Conservation (phyloP, 257 asterid species). For the Ophiorrhiza pumila region DNA sequence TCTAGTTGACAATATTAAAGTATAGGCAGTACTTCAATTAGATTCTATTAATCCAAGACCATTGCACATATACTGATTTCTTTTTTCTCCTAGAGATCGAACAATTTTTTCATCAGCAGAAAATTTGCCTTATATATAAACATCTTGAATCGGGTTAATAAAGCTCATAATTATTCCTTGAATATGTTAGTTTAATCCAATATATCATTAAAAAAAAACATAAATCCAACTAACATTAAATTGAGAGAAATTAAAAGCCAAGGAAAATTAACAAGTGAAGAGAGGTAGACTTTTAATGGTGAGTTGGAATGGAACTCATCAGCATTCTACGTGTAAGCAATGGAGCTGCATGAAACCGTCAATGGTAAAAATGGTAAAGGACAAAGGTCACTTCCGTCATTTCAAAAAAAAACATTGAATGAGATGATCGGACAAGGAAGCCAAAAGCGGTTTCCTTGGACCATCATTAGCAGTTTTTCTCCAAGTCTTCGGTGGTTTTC, state of each 20-base stretch:
- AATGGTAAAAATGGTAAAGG: constrained; percentile 16
- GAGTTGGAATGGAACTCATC: constrained; percentile 9
- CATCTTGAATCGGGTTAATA: too few species aligned
- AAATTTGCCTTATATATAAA: too few species aligned
- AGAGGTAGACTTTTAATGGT: background rate
- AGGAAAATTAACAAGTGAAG: too few species aligned
- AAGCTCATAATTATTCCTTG: too few species aligned
- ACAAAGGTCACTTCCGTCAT: constrained; percentile 12
- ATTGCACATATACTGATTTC: background rate
- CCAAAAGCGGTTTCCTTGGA: constrained; percentile 23
- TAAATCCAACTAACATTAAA: too few species aligned
- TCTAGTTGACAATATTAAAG: constrained; percentile 12
- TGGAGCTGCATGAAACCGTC: constrained; percentile 18
- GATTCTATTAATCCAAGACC: background rate
- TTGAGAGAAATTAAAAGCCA: background rate
- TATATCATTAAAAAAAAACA: too few species aligned
- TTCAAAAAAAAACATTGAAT: background rate
- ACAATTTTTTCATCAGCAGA: too few species aligned
- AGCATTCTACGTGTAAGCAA: constrained; percentile 16
- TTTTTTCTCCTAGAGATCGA: too few species aligned
- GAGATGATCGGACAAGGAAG: constrained; percentile 36
- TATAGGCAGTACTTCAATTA: background rate
- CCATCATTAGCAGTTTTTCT: constrained; percentile 13
- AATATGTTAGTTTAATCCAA: too few species aligned
- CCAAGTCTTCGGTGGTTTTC: constrained; percentile 13